Conservation (phyloP, 306 rosid species). For the Crataegus laevigata region DNA sequence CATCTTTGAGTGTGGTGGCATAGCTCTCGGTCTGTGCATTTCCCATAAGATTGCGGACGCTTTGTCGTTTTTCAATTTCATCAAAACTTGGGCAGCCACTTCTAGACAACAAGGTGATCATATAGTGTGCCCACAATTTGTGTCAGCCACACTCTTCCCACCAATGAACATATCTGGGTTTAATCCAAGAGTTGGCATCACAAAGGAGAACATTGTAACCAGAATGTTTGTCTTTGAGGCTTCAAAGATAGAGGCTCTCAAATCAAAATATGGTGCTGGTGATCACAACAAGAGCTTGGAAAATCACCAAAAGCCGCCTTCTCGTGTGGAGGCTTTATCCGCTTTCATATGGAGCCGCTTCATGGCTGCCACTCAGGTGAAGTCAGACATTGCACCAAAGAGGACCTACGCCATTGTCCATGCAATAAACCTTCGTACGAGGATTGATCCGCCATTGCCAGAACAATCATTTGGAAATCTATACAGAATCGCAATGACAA, state of each 20-base stretch:
- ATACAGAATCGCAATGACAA: constrained; percentile 4
- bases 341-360: constrained; percentile 57
- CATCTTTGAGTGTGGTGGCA: constrained; percentile 44
- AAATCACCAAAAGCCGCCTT: constrained; percentile 19
- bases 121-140: constrained; percentile 26
- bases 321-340: constrained; percentile 49
- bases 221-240: constrained; percentile 44
- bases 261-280: constrained; percentile 13
- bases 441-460: constrained; percentile 20
- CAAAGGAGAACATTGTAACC: constrained; percentile 27
- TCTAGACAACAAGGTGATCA: constrained; percentile 11
- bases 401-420: constrained; percentile 22
- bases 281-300: background rate
- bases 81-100: constrained; percentile 39
- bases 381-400: background rate
- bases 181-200: constrained; percentile 21
- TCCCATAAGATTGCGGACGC: constrained; percentile 57
- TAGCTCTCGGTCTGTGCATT: constrained; percentile 42
- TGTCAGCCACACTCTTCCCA: constrained; percentile 45
- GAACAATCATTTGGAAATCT: constrained; percentile 19
- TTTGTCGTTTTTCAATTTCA: constrained; percentile 30
- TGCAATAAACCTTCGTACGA: constrained; percentile 44
- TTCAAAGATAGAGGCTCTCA: constrained; percentile 30
- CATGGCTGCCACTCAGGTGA: constrained; percentile 21
- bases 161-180: constrained; percentile 26